Percentiles rank a stretch among this genome's conserved stretches.
phyloP scores from a whole-genome alignment of 768 basidiomycete species.

The Cystobasidium onofrii region DNA sequence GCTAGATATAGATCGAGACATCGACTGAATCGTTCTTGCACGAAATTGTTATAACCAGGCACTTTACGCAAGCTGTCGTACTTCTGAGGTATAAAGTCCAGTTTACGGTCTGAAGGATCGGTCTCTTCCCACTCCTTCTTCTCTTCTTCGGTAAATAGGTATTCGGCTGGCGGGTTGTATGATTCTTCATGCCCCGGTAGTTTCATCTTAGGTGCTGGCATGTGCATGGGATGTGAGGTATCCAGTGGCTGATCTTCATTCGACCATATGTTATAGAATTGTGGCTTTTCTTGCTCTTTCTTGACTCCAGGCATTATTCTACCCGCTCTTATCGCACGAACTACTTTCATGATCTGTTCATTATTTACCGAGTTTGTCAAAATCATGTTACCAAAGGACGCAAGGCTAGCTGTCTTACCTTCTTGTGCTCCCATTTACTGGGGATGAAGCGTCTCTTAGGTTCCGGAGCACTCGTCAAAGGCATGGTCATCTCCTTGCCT shows the following conservation, averaged over 20 bases:
- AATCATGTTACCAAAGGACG: no score
- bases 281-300: conserved; percentile 58
- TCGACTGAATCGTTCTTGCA: conserved; percentile 84
- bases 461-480: conserved; percentile 78
- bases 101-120: conserved; percentile 82
- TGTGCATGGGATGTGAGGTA: conserved; percentile 69
- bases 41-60: conserved; percentile 81
- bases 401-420: conserved; percentile 52
- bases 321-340: conserved; percentile 92
- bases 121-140: conserved; percentile 68
- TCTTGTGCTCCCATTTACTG: conserved; percentile 99
- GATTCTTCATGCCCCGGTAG: conserved; percentile 93
- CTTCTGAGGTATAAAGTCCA: conserved; percentile 80
- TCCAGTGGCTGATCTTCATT: conserved; percentile 53
- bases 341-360: conserved; percentile 91
- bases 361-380: no score
- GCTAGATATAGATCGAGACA: conserved; percentile 95
- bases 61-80: conserved; percentile 75
- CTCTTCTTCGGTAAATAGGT: conserved; percentile 76
- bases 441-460: conserved; percentile 95
- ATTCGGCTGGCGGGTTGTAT: conserved; percentile 96
- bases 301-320: conserved; percentile 86
- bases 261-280: conserved; percentile 84
- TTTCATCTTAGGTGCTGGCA: conserved; percentile 81
- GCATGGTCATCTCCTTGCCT: conserved; percentile 71